Evolutionary conservation across 768 basidiomycete species (phyloP), one percentile per base, ranked within the genome.

Genomic region (Cystofilobasidium bisporidii): DNA sequence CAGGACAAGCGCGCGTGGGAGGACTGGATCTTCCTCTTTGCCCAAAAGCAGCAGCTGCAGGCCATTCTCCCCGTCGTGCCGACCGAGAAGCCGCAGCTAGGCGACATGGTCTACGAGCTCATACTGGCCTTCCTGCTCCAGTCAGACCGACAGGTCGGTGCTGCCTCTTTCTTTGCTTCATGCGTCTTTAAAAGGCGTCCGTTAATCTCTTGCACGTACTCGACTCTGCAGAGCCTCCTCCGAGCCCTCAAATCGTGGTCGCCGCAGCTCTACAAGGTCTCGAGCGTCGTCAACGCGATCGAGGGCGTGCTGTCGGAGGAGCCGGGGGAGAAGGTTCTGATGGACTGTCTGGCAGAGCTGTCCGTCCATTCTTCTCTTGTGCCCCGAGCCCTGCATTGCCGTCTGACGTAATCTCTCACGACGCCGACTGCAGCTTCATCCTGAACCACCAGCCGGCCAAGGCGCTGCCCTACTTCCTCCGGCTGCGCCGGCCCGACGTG

Each of bases 271-370:
- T 99, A 97, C 74, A 89, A 94, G 72, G 82, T 90, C 22, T 78
- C 83, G 1, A 87, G 89, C 10, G 88, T 97, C 64, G 88, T 96
- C 64, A 82, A 89, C n/a, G 90, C 91, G 15, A 84, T 97, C 5
- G 86, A 87, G 64, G 84, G 86, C 5, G 87, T 90, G 71, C 79
- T 97, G 22, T 38, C 53, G 2, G 63, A 57, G 6, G 41, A 32
- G 43, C 60, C 68, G 28, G n/a, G 47, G 12, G 67, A 68, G 6
- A 33, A 81, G 1, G 75, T 89, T 11, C 81, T 98, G n/a, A 90
- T 98, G 87, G 91, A 94, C 75, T 93, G 89, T 75, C 78, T 98
- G 28, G 90, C 89, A 0, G 94, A 98, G 73, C 79, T 98, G 88
- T 91, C 82, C 77, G 61, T 67, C 17, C 22, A 5, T n/a, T 8